phyloP scores from a whole-genome alignment of 768 basidiomycete species.

The Suillus brevipes region DNA sequence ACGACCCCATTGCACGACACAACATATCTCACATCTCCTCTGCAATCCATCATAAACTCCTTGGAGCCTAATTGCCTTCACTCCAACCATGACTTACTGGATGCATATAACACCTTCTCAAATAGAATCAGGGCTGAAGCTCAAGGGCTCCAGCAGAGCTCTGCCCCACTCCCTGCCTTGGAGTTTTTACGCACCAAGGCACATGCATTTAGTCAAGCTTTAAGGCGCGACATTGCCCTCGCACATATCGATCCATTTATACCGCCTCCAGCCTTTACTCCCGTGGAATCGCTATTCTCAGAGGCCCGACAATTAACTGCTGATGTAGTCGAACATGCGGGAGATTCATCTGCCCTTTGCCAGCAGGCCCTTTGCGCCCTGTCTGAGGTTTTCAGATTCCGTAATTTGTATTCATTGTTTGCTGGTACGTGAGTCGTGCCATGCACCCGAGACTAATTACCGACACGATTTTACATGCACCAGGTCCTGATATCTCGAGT shows the following conservation, averaged over 20 bases:
- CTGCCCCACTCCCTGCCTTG: constrained; percentile 22
- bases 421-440: constrained; percentile 40
- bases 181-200: constrained; percentile 35
- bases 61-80: constrained; percentile 38
- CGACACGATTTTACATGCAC: not conserved
- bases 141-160: constrained; percentile 9
- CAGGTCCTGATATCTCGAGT: constrained; percentile 45
- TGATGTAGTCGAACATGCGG: constrained; percentile 41
- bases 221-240: constrained; percentile 54
- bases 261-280: constrained; percentile 11
- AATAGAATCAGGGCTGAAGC: constrained; percentile 38
- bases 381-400: constrained; percentile 52
- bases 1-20: constrained; percentile 17
- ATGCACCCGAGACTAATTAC: constrained; percentile 2
- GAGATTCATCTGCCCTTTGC: constrained; percentile 47
- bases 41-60: constrained; percentile 50
- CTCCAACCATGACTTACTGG: constrained; percentile 55
- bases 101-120: constrained; percentile 59
- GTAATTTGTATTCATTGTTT: constrained; percentile 46
- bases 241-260: constrained; percentile 38
- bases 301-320: constrained; percentile 23
- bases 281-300: constrained; percentile 11
- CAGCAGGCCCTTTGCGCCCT: constrained; percentile 53
- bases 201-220: constrained; percentile 36
- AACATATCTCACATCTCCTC: constrained; percentile 39